These are phyloP conservation scores for Cordyceps javanica DNA, from an alignment of 2,329 filamentous ascomycete genomes.

Conservation along the genomic window DNA sequence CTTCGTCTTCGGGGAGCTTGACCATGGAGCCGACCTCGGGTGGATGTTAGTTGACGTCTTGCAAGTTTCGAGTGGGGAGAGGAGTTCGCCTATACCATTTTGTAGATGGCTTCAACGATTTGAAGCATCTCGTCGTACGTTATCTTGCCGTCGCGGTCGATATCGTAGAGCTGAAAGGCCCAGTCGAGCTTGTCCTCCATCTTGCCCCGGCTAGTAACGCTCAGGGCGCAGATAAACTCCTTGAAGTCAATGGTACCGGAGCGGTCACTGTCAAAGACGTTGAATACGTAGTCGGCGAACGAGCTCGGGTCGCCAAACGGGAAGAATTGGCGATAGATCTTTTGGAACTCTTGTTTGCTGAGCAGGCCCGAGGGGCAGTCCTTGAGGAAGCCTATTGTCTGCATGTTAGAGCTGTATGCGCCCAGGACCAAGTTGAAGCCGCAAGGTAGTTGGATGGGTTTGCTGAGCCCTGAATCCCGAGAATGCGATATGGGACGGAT, in stretches of 20 bases:
- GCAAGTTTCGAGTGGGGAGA: background rate
- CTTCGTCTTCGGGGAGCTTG: constrained; percentile 95
- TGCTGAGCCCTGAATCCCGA: too few species aligned
- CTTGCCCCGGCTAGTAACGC: constrained; percentile 92
- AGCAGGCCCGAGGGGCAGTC: constrained; percentile 96
- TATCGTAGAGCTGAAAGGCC: constrained; percentile 99
- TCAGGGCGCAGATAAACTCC: constrained; percentile 97
- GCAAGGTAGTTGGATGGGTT: background rate
- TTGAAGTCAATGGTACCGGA: constrained; percentile 98
- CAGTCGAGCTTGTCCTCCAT: constrained; percentile 99
- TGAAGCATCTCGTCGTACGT: constrained; percentile 98
- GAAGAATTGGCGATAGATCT: constrained; percentile 99
- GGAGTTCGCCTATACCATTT: constrained; percentile 68
- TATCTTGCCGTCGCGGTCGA: constrained; percentile 97
- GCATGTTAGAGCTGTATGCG: background rate
- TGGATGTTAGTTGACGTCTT: background rate
- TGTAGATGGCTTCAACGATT: constrained; percentile 99
- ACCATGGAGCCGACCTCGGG: constrained; percentile 96
- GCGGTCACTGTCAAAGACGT: constrained; percentile 96
- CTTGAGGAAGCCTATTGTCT: constrained; percentile 79
- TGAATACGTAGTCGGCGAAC: constrained; percentile 98
- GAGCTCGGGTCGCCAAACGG: constrained; percentile 95
- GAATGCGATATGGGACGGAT: background rate
- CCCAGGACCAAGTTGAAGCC: background rate
- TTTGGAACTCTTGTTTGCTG: constrained; percentile 97